Conservation (phyloP, 1,284 basidiomycete species). For the Trichosporon coremiiforme region DNA sequence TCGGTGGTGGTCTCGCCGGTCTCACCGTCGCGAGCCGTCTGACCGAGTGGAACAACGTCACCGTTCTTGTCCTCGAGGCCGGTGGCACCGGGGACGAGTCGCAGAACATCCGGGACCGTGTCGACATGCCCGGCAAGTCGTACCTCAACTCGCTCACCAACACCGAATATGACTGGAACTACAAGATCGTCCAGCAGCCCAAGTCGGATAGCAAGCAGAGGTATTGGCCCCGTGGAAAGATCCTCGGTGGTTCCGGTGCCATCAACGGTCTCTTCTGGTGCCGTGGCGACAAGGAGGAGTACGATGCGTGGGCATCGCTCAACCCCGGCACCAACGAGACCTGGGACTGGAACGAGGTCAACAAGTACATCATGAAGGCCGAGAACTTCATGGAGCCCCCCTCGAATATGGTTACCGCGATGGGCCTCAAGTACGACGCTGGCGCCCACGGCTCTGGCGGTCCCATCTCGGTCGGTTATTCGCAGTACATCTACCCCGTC, state of each 20-base stretch:
- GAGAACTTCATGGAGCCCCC: constrained; percentile 58
- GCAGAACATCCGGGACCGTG: constrained; percentile 8
- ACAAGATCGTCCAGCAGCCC: constrained; percentile 58
- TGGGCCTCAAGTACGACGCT: constrained; percentile 55
- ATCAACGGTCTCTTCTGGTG: constrained; percentile 71
- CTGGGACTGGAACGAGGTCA: constrained; percentile 54
- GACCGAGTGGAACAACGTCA: constrained; percentile 66
- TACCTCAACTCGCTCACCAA: constrained; percentile 54
- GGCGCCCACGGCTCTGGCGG: constrained; percentile 59
- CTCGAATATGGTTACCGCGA: constrained; percentile 38
- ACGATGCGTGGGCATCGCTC: constrained; percentile 57
- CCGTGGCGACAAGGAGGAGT: constrained; percentile 51
- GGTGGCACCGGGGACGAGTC: constrained; percentile 64
- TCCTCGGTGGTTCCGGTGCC: constrained; percentile 69
- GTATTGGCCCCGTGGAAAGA: constrained; percentile 66
- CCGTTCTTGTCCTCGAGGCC: constrained; percentile 72
- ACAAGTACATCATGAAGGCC: constrained; percentile 55
- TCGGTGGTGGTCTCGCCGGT: constrained; percentile 69
- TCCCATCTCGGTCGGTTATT: constrained; percentile 57
- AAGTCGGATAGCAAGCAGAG: constrained; percentile 37
- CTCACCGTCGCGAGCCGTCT: constrained; percentile 71
- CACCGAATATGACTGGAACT: constrained; percentile 67
- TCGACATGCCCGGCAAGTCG: constrained; percentile 39
- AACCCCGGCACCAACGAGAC: constrained; percentile 47
- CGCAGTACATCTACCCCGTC: constrained; percentile 58